These are phyloP conservation scores for Diaporthe helianthi DNA, from an alignment of 2,329 filamentous ascomycete genomes.

Conservation along the genomic window DNA sequence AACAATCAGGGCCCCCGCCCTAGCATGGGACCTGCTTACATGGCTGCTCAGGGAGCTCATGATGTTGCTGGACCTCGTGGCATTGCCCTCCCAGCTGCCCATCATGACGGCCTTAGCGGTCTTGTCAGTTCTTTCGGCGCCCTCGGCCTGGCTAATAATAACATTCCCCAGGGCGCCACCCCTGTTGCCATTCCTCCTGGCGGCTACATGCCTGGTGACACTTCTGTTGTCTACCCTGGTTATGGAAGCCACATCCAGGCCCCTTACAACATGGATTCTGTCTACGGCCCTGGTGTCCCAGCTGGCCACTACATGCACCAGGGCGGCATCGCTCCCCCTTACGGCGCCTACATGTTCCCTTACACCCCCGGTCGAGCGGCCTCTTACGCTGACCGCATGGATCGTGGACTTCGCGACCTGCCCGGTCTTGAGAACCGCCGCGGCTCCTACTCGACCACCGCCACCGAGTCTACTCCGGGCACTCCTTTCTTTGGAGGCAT, in stretches of 20 bases:
- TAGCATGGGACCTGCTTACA: slow-evolving; percentile 35
- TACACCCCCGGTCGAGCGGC: slow-evolving; percentile 60
- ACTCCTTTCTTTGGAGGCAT: slow-evolving; percentile 69
- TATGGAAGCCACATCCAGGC: slow-evolving; percentile 35
- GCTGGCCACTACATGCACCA: slow-evolving; percentile 41
- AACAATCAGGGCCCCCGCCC: slow-evolving; percentile 37
- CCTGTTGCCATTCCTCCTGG: slow-evolving; percentile 35
- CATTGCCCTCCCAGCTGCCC: slow-evolving; percentile 38
- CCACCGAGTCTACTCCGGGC: slow-evolving; percentile 68
- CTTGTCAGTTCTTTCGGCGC: slow-evolving; percentile 37
- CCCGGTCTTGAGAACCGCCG: slow-evolving; percentile 70
- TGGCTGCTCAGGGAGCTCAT: slow-evolving; percentile 39
- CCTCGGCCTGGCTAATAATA: slow-evolving; percentile 36
- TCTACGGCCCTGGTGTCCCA: slow-evolving; percentile 38
- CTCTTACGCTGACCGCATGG: slow-evolving; percentile 53
- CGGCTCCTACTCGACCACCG: slow-evolving; percentile 68
- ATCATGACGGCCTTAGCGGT: slow-evolving; percentile 35
- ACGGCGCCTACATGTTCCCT: slow-evolving; percentile 51
- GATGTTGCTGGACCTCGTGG: slow-evolving; percentile 37
- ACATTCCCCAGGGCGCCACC: slow-evolving; percentile 37
- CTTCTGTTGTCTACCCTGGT: slow-evolving; percentile 37
- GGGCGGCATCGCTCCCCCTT: slow-evolving; percentile 36
- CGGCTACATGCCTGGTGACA: slow-evolving; percentile 38
- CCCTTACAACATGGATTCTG: slow-evolving; percentile 37
- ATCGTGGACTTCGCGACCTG: slow-evolving; percentile 58